Conservation (phyloP, 495 filamentous ascomycete species). For the Evansstolkia leycettana region DNA sequence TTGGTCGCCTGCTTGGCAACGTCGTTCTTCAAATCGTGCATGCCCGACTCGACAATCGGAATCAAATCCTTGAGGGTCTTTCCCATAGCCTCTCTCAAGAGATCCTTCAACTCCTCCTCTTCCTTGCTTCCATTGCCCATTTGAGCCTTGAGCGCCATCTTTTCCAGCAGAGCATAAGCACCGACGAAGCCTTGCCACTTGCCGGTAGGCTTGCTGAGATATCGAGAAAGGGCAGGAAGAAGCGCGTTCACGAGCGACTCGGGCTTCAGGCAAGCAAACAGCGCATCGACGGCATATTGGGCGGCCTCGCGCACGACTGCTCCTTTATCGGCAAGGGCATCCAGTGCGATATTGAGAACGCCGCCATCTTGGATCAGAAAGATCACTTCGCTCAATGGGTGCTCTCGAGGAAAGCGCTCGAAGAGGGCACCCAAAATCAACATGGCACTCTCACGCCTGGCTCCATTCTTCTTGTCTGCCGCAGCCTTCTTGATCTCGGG, state of each 20-base stretch:
- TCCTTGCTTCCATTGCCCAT: constrained; percentile 67
- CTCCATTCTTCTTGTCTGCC: constrained; percentile 84
- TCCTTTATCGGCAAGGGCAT: constrained; percentile 84
- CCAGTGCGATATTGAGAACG: constrained; percentile 60
- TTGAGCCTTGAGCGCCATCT: constrained; percentile 87
- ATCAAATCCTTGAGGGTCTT: constrained; percentile 83
- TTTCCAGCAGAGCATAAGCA: constrained; percentile 68
- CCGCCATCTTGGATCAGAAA: constrained; percentile 72
- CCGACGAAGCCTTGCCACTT: constrained; percentile 96
- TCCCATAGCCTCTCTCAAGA: constrained; percentile 85
- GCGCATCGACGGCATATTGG: constrained; percentile 84
- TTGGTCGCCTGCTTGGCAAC: constrained; percentile 79
- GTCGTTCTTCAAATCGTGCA: constrained; percentile 92
- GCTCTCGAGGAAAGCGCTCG: constrained; percentile 70
- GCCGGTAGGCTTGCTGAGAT: constrained; percentile 65
- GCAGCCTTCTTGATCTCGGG: constrained; percentile 72
- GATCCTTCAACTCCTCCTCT: constrained; percentile 71
- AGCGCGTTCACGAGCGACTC: constrained; percentile 74
- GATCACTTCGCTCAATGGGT: constrained; percentile 66
- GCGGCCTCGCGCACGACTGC: constrained; percentile 78
- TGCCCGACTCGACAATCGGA: constrained; percentile 80
- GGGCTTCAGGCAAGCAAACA: constrained; percentile 65
- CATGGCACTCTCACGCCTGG: constrained; percentile 82
- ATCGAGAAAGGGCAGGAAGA: constrained; percentile 57
- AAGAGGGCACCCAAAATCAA: constrained; percentile 88